A percentile compares a stretch with the other conserved stretches of the same genome.
Conservation (phyloP, 495 filamentous ascomycete genomes). For the Penicillium parvum region DNA sequence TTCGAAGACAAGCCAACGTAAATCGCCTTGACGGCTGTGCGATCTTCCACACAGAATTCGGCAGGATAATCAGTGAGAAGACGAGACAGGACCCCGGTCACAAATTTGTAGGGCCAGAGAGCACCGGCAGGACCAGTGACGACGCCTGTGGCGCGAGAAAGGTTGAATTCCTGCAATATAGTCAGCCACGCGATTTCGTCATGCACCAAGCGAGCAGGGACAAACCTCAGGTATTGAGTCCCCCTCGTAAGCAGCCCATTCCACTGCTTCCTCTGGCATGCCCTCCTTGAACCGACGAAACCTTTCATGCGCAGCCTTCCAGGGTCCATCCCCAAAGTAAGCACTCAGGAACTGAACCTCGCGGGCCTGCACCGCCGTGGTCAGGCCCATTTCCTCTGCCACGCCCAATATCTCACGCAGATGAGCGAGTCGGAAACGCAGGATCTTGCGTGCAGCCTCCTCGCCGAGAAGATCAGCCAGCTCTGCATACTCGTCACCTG, state of each 20-base stretch:
- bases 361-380: slow-evolving; percentile 21
- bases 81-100: slow-evolving; percentile 58
- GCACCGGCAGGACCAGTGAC: slow-evolving; percentile 44
- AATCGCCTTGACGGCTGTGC: slow-evolving; percentile 58
- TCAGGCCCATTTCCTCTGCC: slow-evolving; percentile 27
- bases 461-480: slow-evolving; percentile 18
- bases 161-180: slow-evolving; percentile 26
- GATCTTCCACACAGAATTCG: slow-evolving; percentile 67
- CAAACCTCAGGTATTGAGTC: slow-evolving; percentile 24
- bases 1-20: not conserved
- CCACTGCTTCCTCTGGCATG: slow-evolving; percentile 27
- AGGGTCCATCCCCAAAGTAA: slow-evolving; percentile 25
- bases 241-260: slow-evolving; percentile 25
- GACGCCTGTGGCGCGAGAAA: slow-evolving; percentile 41
- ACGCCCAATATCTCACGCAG: slow-evolving; percentile 28
- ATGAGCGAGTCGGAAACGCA: slow-evolving; percentile 31
- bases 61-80: slow-evolving; percentile 38
- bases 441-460: slow-evolving; percentile 23
- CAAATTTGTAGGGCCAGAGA: slow-evolving; percentile 78
- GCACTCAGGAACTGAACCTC: slow-evolving; percentile 32
- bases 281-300: slow-evolving; percentile 25
- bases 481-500: slow-evolving; percentile 26
- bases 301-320: slow-evolving; percentile 20
- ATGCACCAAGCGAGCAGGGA: not conserved
- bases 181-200: not conserved